Evolutionary conservation across 306 rosid genomes (phyloP).

Genomic region (Rosa rugosa): DNA sequence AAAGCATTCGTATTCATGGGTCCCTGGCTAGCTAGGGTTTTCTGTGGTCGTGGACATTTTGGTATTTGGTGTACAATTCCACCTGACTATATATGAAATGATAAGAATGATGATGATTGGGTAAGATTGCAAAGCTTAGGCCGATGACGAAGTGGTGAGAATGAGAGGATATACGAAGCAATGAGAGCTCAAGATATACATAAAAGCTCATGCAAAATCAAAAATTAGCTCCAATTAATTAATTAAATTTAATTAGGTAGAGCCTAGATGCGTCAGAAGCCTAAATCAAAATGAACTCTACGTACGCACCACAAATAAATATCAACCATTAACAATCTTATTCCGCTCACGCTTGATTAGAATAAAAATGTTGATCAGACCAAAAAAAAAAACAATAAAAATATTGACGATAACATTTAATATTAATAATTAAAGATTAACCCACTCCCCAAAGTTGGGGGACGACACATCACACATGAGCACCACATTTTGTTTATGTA

Average conservation of each 20-base stretch:
- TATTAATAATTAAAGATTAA: not conserved
- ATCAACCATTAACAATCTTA: not conserved
- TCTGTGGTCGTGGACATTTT: not conserved
- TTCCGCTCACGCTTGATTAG: not conserved
- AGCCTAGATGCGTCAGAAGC: not conserved
- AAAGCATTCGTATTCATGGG: not conserved
- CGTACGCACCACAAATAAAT: not conserved
- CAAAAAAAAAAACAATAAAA: too few species aligned
- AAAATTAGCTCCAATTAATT: not conserved
- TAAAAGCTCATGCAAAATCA: not conserved
- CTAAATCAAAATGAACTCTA: conserved; percentile 1
- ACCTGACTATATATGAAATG: not conserved
- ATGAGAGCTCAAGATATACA: not conserved
- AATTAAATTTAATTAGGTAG: not conserved
- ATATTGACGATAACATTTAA: not conserved
- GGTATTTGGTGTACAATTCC: not conserved
- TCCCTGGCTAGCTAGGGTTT: not conserved
- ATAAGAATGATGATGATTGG: conserved; percentile 3
- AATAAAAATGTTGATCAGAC: too few species aligned
- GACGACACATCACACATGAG: not conserved
- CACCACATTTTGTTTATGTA: not conserved
- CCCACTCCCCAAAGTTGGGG: not conserved
- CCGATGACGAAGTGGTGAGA: conserved; percentile 8
- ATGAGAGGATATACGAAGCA: not conserved
- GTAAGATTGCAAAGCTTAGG: conserved; percentile 3